Conservation (phyloP, 805 yeast species). For the Saccharomycopsis selenospora region DNA sequence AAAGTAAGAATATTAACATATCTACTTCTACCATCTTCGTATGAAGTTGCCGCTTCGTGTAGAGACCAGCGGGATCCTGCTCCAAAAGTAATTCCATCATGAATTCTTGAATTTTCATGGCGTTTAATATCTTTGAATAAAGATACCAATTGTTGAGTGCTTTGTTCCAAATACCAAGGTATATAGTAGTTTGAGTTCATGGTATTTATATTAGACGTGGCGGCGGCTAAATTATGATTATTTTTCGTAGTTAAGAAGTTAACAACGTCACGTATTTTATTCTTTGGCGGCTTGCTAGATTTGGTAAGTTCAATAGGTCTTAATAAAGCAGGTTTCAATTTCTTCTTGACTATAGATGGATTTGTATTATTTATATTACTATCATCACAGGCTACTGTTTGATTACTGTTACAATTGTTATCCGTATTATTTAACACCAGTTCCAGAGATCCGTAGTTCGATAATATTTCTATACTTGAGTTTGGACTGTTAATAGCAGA, state of each 20-base stretch:
- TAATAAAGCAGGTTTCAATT: not conserved
- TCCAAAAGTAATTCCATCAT: conserved; percentile 29
- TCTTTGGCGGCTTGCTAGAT: too few relatives aligned
- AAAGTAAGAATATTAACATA: conserved; percentile 60
- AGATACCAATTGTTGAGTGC: conserved; percentile 20
- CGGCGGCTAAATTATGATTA: too few relatives aligned
- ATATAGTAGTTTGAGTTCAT: conserved; percentile 2
- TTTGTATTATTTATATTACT: not conserved
- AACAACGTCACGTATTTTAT: not conserved
- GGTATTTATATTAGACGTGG: not conserved
- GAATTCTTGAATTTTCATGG: conserved; percentile 32
- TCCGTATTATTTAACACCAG: too few relatives aligned
- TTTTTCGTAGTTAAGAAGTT: too few relatives aligned
- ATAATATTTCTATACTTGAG: too few relatives aligned
- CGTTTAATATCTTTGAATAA: conserved; percentile 31
- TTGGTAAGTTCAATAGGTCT: too few relatives aligned
- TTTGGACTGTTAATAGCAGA: too few relatives aligned
- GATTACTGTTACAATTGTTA: too few relatives aligned
- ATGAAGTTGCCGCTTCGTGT: conserved; percentile 20
- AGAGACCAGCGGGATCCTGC: conserved; percentile 21
- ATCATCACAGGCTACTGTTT: too few relatives aligned
- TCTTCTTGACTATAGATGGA: not conserved
- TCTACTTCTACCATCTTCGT: conserved; percentile 38
- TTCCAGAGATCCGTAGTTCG: too few relatives aligned
- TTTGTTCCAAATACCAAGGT: conserved; percentile 17